Base-by-base conservation (phyloP, 495 filamentous ascomycete species). In the Halenospora varia region DNA sequence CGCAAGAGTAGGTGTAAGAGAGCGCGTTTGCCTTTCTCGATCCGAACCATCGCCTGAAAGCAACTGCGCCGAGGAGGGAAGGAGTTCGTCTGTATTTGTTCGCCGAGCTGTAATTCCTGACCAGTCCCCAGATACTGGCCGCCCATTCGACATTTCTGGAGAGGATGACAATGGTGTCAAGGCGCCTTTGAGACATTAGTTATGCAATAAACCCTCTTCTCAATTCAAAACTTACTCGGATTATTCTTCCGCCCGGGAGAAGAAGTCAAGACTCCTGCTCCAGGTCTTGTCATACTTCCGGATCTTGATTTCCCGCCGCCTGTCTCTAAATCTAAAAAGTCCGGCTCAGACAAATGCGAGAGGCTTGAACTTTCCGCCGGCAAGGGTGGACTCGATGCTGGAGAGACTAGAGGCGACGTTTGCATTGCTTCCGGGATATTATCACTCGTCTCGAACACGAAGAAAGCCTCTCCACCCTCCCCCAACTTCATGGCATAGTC, bases 401-500 rank as follows among this genome's bases (percentile, higher is more conserved):
- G 94, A 40, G 91, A 96, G 39, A 96, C 88, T 44, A 96, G 73
- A 23, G 94, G 95, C 11, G 92, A 97, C 8, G 94, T 99, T 72
- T 97, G 95, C 66, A 97, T 70, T 48, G 87, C 90, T 63, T 84
- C 87, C 19, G 94, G 94, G 51, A 99, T 92, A 53, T 82, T 84
- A 61, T 91, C 88, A 18, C 83, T 87, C 3, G 94, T 97, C 72
- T 96, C 92, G 67, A 99, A 97, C 39, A 99, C 89, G 68, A 99
- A 99, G 70, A 99, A 97, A 3, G 94, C 94, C 73, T 99, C 95
- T 29, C 94, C 94, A 8, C 89, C 95, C 69, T 99, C 94, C 20
- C 94, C 94, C 13, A 99, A 80, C 72, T 99, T 99, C 94, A 99
- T 97, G 17, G 94, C 82, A 78, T 95, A 96, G 56, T 94, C 79